Evolutionary conservation across 2,329 filamentous ascomycete genomes (phyloP), one percentile per base, ranked within the genome.

Genomic region (Nigrospora oryzae): DNA sequence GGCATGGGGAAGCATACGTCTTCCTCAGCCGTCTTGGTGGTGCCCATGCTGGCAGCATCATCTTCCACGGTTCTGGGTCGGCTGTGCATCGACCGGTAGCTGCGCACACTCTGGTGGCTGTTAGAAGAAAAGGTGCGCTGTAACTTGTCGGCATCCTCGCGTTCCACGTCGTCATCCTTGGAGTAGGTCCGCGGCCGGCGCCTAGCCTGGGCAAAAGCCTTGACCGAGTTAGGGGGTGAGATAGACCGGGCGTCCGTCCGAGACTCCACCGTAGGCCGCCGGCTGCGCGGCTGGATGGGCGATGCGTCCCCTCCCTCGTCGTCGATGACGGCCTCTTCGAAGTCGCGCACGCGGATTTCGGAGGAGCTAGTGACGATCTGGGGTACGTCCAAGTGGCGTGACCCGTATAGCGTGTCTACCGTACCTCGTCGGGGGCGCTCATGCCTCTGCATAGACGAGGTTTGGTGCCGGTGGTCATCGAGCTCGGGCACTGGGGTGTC

Each of bases 181-280:
- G 74, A 82, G 59, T 74, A 61, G 48, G 82, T 88, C 37, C 90
- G 85, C 60, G 91, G 87, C 47, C 90, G 84, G 47, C 89, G 86
- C 42, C 89, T 84, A 45, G 88, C 87, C 57, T 93, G 87, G 15
- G 93, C 93, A 64, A 98, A 98, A 4, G 93, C 93, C 63, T 97
- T 95, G 42, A 98, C 89, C 0, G 93, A 98, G 64, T 96, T 98
- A 8, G 93, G 93, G 11, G 91, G 91, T 6, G 93, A 97, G 2
- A 79, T 70, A 1, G 87, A 89, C 45, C 88, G 77, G 40, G 77
- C 79, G 17, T 78, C 75, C 19, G 68, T 63, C 38, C 71, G 63
- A 2, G 77, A 78, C 31, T 74, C 74, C 44, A 84, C 68, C 42
- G 77, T 77, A 46, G 75, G 71, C 46, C 77, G 74, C 14, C 79